These are phyloP conservation scores for Pichia californica DNA, from an alignment of 805 yeast genomes.

Conservation along the genomic window DNA sequence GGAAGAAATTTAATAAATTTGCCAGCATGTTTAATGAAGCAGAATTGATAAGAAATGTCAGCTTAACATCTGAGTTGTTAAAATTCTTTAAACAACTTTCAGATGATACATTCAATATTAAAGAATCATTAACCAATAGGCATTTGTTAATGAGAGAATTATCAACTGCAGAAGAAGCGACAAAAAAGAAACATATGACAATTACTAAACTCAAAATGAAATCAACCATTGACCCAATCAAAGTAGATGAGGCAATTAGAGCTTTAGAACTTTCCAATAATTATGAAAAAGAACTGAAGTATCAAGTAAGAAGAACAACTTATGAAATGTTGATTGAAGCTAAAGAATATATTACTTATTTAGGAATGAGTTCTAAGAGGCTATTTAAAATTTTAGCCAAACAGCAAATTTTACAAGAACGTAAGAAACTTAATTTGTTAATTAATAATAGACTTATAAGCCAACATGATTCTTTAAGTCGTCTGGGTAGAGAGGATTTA, in stretches of 20 bases:
- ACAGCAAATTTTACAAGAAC: slow-evolving; percentile 76
- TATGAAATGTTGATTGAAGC: slow-evolving; percentile 79
- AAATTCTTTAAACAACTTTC: slow-evolving; percentile 63
- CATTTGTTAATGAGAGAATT: slow-evolving; percentile 90
- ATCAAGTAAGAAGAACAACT: slow-evolving; percentile 75
- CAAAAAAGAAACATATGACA: slow-evolving; percentile 61
- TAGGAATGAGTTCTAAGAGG: slow-evolving; percentile 44
- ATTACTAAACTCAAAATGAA: slow-evolving; percentile 68
- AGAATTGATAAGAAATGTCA: slow-evolving; percentile 61
- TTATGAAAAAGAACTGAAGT: slow-evolving; percentile 67
- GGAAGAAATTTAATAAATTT: slow-evolving; percentile 72
- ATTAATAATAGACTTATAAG: slow-evolving; percentile 42
- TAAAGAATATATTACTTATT: slow-evolving; percentile 47
- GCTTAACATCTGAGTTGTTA: slow-evolving; percentile 67
- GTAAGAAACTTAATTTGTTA: slow-evolving; percentile 71
- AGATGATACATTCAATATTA: slow-evolving; percentile 77
- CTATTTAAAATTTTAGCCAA: slow-evolving; percentile 56
- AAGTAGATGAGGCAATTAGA: slow-evolving; percentile 84
- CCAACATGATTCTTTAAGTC: slow-evolving; percentile 42
- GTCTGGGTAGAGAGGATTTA: slow-evolving; percentile 69
- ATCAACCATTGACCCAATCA: slow-evolving; percentile 74
- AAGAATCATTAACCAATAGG: slow-evolving; percentile 89
- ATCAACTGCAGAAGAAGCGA: slow-evolving; percentile 66
- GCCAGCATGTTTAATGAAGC: slow-evolving; percentile 68
- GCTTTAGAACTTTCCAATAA: slow-evolving; percentile 72